Evolutionary conservation across 257 asterid species (phyloP).

Genomic region (Scutellaria galericulata): DNA sequence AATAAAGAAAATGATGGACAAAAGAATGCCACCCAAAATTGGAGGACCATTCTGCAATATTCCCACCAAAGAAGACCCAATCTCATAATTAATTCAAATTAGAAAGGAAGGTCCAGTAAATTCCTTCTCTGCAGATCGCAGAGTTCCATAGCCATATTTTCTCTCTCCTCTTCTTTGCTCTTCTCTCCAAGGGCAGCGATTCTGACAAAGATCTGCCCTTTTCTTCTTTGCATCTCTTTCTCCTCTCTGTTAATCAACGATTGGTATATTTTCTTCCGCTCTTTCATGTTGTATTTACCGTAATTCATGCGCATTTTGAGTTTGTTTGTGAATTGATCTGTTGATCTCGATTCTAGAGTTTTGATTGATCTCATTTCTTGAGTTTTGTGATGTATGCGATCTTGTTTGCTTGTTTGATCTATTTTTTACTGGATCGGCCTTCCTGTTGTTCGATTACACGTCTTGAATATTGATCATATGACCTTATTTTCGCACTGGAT

Average conservation of each 20-base stretch:
- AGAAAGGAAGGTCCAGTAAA: no score
- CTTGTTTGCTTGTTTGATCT: constrained; percentile 1
- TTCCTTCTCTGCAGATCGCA: not conserved
- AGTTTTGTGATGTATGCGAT: not conserved
- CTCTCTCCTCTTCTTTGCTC: not conserved
- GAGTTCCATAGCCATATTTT: not conserved
- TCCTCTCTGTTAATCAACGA: not conserved
- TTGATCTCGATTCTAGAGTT: not conserved
- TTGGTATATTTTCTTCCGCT: not conserved
- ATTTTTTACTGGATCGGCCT: constrained; percentile 27
- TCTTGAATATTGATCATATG: not conserved
- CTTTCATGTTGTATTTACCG: no score
- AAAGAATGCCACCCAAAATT: no score
- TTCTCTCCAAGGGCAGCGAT: not conserved
- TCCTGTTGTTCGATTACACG: not conserved
- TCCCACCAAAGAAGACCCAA: no score
- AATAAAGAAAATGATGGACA: no score
- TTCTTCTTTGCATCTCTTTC: not conserved
- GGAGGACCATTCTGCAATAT: no score
- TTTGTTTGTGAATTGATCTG: not conserved
- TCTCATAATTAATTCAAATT: no score
- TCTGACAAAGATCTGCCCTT: not conserved
- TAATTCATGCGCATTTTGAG: no score
- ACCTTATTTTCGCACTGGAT: not conserved
- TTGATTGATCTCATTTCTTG: not conserved